Evolutionary conservation across 2,329 filamentous ascomycete species (phyloP), one percentile per base, ranked within the genome.

Genomic region (Scleromitrula shiraiana): DNA sequence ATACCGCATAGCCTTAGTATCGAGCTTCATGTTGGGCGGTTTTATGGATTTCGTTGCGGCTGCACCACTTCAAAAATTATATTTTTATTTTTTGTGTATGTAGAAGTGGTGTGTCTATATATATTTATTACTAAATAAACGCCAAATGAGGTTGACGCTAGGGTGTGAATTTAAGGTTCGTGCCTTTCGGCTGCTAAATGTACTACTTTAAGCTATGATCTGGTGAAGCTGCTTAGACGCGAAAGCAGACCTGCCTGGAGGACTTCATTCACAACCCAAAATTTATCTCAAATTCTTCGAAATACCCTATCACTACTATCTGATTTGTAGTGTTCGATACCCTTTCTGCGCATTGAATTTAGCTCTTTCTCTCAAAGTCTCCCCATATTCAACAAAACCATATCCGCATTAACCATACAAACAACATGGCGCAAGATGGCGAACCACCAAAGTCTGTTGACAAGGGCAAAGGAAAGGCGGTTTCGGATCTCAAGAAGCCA

Each of bases 401-500:
- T 49, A 40, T 22, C 42, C 46, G 29, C 41, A 36, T 47, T 40
- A 39, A 27, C 49, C 26, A 46, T 53, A 53, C 56, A 58, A 59
- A 58, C 68, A 76, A 69, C 71, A 95, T 97, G 93, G 90, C 90
- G 72, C 87, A 95, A 76, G 88, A 94, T 71, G 88, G 84, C 73
- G 87, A 95, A 72, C 78, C 83, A 76, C 77, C 85, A 68, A 87
- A 85, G 70, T 74, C 84, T 67, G 78, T 82, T 67, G 88, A 95
- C 71, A 97, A 97, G 78, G 90, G 89, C 71, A 98, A 98, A 77
- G 91, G 82, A 66, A 98, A 97, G 76, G 88, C 83, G 55, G 76
- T 82, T 53, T 58, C 57, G 50, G 78, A 79, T 61, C 73, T 78
- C 52, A 80, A 81, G 64, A 80, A 85, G 62, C 65, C 62, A 26